Base-by-base conservation (phyloP, 495 filamentous ascomycete genomes). In the Clohesyomyces aquaticus region DNA sequence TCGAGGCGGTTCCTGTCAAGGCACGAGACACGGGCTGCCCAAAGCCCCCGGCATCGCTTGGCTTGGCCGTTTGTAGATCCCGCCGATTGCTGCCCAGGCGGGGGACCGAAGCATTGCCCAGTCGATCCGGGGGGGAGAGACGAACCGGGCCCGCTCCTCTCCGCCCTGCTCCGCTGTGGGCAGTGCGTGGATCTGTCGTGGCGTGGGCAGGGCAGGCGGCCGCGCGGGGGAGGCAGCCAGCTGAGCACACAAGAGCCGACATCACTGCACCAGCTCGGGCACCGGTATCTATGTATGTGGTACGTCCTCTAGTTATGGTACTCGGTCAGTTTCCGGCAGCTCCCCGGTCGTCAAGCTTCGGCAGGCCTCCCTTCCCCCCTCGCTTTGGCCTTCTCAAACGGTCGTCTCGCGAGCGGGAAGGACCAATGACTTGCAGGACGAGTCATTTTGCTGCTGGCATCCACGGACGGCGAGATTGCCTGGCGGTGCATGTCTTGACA, bases 31-130 rank as follows among this genome's bases (percentile, higher is more conserved):
- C 55, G 55, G n/a, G 55, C 32, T 35, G 32, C 32, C 32, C 32
- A 38, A 47, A 58, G 10, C 22, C 8, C 22, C 11, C 21, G 38
- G 55, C 55, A 38, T 38, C 32, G 32, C 43, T 47, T 47, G 55
- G 55, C 55, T 47, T 26, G 55, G 35, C 26, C 55, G 55, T 58
- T 58, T 58, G 55, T 47, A 45, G 55, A 58, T 58, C 55, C 23
- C 41, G 6, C 32, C 32, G 52, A 47, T 47, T 6, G 43, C 43
- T n/a, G 9, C 9, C 35, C 9, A 47, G n/a, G 43, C 6, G 4
- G 4, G 16, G 43, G 18, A 6, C 32, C 6, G 14, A 14, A 38
- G 32, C 32, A 38, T 6, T 6, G 32, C 32, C 32, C 6, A 38
- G 32, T 6, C 32, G 43, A 16, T 28, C 52, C 52, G 27, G 52